These are phyloP conservation scores for Fusarium tupiense DNA, from an alignment of 2,329 filamentous ascomycete genomes.

Conservation along the genomic window DNA sequence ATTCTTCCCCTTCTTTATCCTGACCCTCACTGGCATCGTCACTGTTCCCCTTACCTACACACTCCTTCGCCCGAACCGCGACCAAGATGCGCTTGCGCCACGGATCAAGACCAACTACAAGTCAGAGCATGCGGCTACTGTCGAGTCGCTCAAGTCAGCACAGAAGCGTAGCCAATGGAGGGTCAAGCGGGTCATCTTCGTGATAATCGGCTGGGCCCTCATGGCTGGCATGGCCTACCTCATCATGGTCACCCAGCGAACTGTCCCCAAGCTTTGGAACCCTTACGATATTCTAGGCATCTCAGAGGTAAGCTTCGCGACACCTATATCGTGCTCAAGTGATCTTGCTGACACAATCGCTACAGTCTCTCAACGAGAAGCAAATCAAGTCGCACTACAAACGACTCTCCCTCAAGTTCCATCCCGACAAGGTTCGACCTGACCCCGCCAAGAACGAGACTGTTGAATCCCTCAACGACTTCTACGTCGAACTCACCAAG, in stretches of 20 bases:
- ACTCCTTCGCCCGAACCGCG: constrained; percentile 79
- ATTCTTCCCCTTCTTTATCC: constrained; percentile 99
- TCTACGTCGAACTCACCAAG: constrained; percentile 95
- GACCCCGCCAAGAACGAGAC: constrained; percentile 92
- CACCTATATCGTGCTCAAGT: not conserved
- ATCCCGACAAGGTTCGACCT: constrained; percentile 91
- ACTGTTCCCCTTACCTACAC: constrained; percentile 92
- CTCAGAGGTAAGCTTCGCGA: constrained; percentile 69
- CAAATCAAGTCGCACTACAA: constrained; percentile 93
- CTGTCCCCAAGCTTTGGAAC: constrained; percentile 86
- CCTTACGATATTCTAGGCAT: constrained; percentile 95
- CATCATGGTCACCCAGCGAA: constrained; percentile 80
- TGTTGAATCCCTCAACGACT: constrained; percentile 80
- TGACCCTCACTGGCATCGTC: constrained; percentile 87
- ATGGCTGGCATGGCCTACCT: constrained; percentile 95
- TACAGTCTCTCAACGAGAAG: constrained; percentile 82
- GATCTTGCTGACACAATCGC: constrained; percentile 15
- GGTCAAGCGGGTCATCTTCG: constrained; percentile 83
- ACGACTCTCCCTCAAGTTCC: constrained; percentile 83
- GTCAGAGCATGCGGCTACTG: constrained; percentile 83
- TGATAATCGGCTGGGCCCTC: constrained; percentile 79
- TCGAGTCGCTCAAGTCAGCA: constrained; percentile 82
- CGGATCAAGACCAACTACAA: constrained; percentile 85
- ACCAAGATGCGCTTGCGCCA: constrained; percentile 82
- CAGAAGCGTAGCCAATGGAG: constrained; percentile 91